Percentiles rank a stretch among this genome's conserved stretches.
phyloP scores from a whole-genome alignment of 2,329 filamentous ascomycete genomes.

The Paecilomyces niveus region DNA sequence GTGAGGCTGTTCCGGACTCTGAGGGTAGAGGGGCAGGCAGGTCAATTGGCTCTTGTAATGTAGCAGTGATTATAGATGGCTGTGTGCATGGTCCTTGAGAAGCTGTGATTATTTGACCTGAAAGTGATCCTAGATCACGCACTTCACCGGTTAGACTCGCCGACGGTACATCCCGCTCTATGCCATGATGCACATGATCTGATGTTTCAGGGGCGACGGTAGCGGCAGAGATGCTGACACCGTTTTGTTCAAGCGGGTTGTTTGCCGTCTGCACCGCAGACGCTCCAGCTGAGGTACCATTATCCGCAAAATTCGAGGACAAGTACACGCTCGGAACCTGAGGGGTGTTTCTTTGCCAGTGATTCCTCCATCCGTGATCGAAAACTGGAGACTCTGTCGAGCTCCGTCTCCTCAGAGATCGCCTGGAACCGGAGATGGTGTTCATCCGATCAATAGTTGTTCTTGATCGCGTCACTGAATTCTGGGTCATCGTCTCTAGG shows the following conservation, averaged over 20 bases:
- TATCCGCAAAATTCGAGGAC: neutral
- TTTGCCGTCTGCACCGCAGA: neutral
- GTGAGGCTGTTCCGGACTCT: neutral
- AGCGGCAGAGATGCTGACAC: neutral
- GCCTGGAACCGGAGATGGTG: conserved; percentile 15
- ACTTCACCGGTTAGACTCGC: neutral
- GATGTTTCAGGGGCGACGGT: neutral
- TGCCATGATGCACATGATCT: neutral
- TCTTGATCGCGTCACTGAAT: conserved; percentile 15
- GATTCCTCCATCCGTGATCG: conserved; percentile 1
- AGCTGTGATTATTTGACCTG: neutral
- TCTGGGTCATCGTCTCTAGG: conserved; percentile 14
- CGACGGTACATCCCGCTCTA: neutral
- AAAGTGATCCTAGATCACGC: neutral
- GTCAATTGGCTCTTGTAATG: neutral
- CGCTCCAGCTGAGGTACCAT: neutral
- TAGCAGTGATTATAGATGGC: neutral
- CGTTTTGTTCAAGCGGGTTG: neutral
- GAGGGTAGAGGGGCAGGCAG: neutral
- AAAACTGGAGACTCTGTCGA: conserved; percentile 10
- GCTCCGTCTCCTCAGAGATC: conserved; percentile 11
- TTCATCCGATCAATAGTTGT: conserved; percentile 22
- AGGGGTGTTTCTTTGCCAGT: conserved; percentile 8
- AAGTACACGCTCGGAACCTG: neutral
- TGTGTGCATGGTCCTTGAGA: neutral